These are phyloP conservation scores for Yamadazyma taylorii DNA, from an alignment of 1,139 yeast genomes.

Conservation along the genomic window DNA sequence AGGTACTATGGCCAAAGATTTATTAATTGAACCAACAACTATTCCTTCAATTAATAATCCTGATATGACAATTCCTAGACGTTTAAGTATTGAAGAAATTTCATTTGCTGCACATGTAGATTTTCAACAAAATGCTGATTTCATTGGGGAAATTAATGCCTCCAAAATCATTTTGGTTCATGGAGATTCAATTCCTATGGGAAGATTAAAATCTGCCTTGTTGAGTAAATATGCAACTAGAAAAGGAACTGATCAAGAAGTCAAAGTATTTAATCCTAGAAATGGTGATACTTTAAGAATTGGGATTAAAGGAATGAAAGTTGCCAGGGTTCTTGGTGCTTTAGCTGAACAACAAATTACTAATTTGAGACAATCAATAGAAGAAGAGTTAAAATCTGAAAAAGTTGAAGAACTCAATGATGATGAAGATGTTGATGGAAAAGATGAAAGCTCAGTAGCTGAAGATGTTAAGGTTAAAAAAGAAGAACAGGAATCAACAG, in stretches of 20 bases:
- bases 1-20: slow-evolving; percentile 94
- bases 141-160: slow-evolving; percentile 86
- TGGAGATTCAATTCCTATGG: slow-evolving; percentile 99
- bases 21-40: slow-evolving; percentile 84
- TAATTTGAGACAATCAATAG: slow-evolving; percentile 31
- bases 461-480: slow-evolving; percentile 15
- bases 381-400: slow-evolving; percentile 15
- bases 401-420: slow-evolving; percentile 21
- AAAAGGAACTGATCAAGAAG: slow-evolving; percentile 86
- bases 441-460: too few species aligned
- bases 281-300: slow-evolving; percentile 81
- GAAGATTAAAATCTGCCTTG: slow-evolving; percentile 89
- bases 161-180: slow-evolving; percentile 85
- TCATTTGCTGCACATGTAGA: slow-evolving; percentile 99
- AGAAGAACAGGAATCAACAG: slow-evolving; percentile 14
- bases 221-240: slow-evolving; percentile 80
- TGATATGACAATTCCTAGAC: slow-evolving; percentile 80
- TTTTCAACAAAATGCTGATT: slow-evolving; percentile 87
- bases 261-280: slow-evolving; percentile 89
- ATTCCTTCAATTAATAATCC: slow-evolving; percentile 81
- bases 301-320: slow-evolving; percentile 77
- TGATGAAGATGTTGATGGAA: slow-evolving; percentile 11
- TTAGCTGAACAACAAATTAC: slow-evolving; percentile 58
- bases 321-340: slow-evolving; percentile 83
- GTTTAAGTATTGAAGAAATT: slow-evolving; percentile 88